Percentiles rank a stretch among this genome's conserved stretches.
Conservation (phyloP, 2,329 filamentous ascomycete species). For the Amauroascus verrucosus region DNA sequence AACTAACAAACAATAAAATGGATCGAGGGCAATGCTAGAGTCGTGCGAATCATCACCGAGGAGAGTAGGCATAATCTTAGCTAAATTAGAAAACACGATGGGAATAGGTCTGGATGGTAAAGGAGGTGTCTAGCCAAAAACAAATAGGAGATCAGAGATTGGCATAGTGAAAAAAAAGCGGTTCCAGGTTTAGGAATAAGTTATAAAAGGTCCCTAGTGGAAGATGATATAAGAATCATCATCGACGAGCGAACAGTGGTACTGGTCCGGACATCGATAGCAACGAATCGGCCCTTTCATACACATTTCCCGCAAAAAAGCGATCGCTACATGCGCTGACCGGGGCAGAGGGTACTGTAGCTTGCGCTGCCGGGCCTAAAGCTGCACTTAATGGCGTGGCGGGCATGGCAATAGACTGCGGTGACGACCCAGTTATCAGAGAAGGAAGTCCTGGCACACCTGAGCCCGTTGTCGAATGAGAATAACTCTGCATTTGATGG, state of each 20-base stretch:
- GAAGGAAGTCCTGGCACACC: constrained; percentile 15
- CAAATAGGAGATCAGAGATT: not conserved
- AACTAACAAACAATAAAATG: not conserved
- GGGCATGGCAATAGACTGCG: constrained; percentile 52
- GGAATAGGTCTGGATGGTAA: too few species aligned
- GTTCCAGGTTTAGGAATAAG: too few species aligned
- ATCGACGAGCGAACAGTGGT: constrained; percentile 35
- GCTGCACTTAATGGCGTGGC: constrained; percentile 85
- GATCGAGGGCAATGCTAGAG: not conserved
- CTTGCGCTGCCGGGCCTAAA: constrained; percentile 78
- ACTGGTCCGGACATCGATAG: constrained; percentile 36
- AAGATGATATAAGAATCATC: not conserved
- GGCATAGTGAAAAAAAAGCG: not conserved
- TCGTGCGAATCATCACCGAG: not conserved
- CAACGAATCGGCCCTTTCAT: constrained; percentile 40
- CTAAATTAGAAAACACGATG: not conserved
- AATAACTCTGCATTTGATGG: constrained; percentile 14
- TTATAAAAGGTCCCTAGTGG: too few species aligned
- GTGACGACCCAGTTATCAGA: constrained; percentile 26
- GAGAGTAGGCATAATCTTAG: not conserved
- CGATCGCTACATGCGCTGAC: constrained; percentile 40
- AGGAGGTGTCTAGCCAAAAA: not conserved
- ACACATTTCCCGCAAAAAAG: constrained; percentile 42
- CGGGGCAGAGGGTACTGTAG: constrained; percentile 60
- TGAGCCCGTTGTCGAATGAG: constrained; percentile 16